Evolutionary conservation across 2,329 filamentous ascomycete species (phyloP), one percentile per base, ranked within the genome.

Genomic region (Neonectria ditissima): DNA sequence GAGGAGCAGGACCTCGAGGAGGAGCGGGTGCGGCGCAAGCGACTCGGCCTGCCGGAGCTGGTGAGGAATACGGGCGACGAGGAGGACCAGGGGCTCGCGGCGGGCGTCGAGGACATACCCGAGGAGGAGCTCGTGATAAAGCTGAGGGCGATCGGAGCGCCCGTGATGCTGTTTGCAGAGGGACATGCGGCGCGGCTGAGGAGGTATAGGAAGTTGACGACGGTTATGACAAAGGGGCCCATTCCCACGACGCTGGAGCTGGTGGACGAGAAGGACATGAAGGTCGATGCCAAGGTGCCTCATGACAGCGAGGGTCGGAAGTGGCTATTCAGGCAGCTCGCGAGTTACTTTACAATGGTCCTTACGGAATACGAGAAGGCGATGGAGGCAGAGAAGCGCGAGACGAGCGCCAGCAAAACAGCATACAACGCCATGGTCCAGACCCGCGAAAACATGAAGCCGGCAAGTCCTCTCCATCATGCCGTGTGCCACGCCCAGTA

Each of bases 281-380:
- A 94, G 78, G 89, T 98, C 24, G 82, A 88, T 1, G 83, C 84
- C 16, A 83, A 82, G 45, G 80, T 92, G 10, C 87, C 87, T 1
- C 84, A 81, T 71, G 91, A 94, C 70, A 82, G 81, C 20, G 87
- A 89, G 43, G 91, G 83, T 0, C 87, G 89, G 48, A 82, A 86
- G 47, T 94, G 91, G 78, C 82, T 99, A 43, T 95, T 91, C 81
- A 86, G 95, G 11, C 95, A 99, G 79, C 84, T 99, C 59, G 92
- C 92, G 20, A 96, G 92, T 52, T 99, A 97, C 82, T 98, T 99
- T 81, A 97, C 92, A 56, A 93, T 99, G 89, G 89, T 99, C n/a
- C 83, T 99, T 62, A 87, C 85, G 47, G 95, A 97, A 78, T 99
- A 97, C 91, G 89, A 94, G 72, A 76, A 82, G 43, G 94, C 94